These are phyloP conservation scores for Sclerotinia borealis DNA, from an alignment of 2,329 filamentous ascomycete species.

Conservation along the genomic window DNA sequence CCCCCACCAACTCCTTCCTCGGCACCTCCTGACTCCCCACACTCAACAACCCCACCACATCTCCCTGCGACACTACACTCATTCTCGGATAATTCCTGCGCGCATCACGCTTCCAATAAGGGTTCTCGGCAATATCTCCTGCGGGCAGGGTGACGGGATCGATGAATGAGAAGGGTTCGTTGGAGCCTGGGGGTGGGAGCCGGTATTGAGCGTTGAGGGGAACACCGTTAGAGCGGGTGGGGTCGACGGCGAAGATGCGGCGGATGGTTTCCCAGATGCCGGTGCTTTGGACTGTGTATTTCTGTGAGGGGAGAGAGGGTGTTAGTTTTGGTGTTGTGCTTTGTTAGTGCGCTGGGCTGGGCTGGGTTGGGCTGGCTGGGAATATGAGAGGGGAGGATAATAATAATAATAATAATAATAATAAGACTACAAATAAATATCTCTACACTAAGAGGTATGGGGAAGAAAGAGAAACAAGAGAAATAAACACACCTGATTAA, in stretches of 20 bases:
- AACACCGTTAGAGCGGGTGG: conserved; percentile 83
- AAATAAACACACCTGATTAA: conserved; percentile 49
- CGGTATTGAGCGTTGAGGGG: conserved; percentile 92
- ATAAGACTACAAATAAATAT: too few species aligned
- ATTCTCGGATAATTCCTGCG: conserved; percentile 76
- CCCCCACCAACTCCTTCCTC: conserved; percentile 76
- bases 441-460: too few species aligned
- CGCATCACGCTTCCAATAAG: conserved; percentile 92
- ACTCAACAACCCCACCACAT: conserved; percentile 77
- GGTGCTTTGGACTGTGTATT: conserved; percentile 88
- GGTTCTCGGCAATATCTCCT: conserved; percentile 82
- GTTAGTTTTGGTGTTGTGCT: conserved; percentile 17
- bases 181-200: conserved; percentile 70
- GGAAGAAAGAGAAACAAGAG: conserved; percentile 9
- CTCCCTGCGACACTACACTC: conserved; percentile 74
- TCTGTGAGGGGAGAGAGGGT: conserved; percentile 48
- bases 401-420: too few species aligned
- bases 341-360: conserved; percentile 15
- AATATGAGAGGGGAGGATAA: conserved; percentile 15
- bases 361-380: conserved; percentile 11
- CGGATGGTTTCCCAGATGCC: conserved; percentile 86
- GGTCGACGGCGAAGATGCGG: conserved; percentile 71
- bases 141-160: conserved; percentile 82
- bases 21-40: conserved; percentile 78
- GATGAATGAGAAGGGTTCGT: conserved; percentile 66